Conservation (phyloP, 805 yeast species). For the Pichia eremophila region DNA sequence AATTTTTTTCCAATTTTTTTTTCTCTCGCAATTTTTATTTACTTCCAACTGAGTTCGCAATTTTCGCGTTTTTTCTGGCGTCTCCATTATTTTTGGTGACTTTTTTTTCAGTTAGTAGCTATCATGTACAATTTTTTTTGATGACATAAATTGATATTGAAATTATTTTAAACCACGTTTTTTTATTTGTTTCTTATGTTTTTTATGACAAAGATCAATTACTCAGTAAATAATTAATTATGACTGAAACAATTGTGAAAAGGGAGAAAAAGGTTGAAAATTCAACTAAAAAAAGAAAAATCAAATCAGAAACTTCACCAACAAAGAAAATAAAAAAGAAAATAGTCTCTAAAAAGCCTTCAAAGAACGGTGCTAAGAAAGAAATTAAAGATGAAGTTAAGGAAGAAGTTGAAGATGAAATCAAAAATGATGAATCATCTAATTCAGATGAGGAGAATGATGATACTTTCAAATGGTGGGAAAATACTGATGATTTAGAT, state of each 20-base stretch:
- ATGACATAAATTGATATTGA: background rate
- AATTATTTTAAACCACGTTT: background rate
- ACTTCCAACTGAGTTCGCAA: background rate
- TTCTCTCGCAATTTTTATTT: too few relatives aligned
- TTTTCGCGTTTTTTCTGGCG: background rate
- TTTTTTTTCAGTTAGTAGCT: too few relatives aligned
- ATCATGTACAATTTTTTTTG: too few relatives aligned
- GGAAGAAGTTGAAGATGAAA: background rate
- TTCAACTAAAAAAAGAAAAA: background rate
- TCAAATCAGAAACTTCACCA: background rate
- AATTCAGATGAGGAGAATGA: slow-evolving; percentile 29
- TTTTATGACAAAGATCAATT: too few relatives aligned
- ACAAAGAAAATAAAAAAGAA: background rate
- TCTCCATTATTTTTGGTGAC: background rate
- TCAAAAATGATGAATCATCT: slow-evolving; percentile 8
- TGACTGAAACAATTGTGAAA: background rate
- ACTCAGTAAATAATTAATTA: background rate
- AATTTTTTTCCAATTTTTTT: background rate
- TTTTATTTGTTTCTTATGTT: background rate
- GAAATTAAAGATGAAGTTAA: background rate
- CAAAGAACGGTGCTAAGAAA: background rate
- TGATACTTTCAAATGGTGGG: slow-evolving; percentile 76
- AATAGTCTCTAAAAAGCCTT: background rate
- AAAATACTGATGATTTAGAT: slow-evolving; percentile 60
- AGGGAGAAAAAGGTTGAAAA: background rate